phyloP scores from a whole-genome alignment of 805 yeast species.

The Nakazawaea pomicola region DNA sequence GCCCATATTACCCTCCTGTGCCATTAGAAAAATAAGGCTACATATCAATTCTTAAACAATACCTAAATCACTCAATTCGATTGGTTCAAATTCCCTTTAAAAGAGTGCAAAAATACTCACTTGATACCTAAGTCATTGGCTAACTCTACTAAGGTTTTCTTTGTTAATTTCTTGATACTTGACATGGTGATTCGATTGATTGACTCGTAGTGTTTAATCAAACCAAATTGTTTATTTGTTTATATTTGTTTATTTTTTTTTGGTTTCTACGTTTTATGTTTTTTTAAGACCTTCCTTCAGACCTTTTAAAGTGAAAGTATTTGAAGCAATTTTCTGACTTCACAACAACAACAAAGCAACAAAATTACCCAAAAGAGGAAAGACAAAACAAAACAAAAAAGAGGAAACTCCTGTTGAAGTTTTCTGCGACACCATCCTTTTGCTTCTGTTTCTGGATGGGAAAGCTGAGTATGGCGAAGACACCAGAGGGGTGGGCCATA shows the following conservation, averaged over 20 bases:
- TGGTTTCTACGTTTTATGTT: background rate
- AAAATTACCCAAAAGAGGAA: background rate
- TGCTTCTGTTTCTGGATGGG: too few species aligned
- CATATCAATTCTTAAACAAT: too few species aligned
- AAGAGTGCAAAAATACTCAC: conserved; percentile 10
- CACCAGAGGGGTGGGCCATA: too few species aligned
- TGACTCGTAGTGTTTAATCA: background rate
- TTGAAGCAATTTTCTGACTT: background rate
- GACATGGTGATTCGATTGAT: conserved; percentile 3
- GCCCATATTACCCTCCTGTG: too few species aligned
- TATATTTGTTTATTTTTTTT: conserved; percentile 1
- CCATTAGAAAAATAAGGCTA: too few species aligned
- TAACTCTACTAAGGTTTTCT: conserved; percentile 11
- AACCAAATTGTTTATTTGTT: conserved; percentile 2
- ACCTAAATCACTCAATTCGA: too few species aligned
- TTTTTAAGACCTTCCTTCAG: background rate
- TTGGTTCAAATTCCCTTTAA: too few species aligned
- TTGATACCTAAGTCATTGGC: conserved; percentile 13
- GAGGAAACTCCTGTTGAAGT: background rate
- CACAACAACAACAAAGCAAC: background rate
- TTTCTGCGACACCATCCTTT: background rate
- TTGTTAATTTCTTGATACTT: conserved; percentile 12
- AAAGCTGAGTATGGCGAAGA: too few species aligned
- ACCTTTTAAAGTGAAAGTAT: background rate
- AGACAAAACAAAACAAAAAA: background rate